Conservation (phyloP, 805 yeast genomes). For the Saccharomycopsis sp. region DNA sequence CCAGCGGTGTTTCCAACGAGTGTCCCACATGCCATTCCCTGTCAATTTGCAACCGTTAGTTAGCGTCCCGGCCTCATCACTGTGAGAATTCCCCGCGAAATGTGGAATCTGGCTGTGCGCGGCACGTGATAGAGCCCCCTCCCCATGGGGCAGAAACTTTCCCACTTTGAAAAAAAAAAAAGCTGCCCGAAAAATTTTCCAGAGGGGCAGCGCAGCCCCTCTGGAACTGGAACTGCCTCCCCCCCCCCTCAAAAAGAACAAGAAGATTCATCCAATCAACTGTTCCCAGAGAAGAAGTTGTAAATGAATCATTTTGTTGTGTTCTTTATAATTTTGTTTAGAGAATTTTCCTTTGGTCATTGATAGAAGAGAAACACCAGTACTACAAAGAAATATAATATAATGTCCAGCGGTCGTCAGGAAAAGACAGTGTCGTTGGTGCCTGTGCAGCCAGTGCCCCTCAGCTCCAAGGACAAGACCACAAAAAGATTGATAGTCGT, state of each 20-base stretch:
- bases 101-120: too few relatives aligned
- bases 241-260: neutral
- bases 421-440: constrained; percentile 67
- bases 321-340: constrained; percentile 19
- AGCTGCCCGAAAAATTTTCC: too few relatives aligned
- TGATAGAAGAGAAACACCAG: constrained; percentile 29
- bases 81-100: too few relatives aligned
- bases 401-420: constrained; percentile 31
- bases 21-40: too few relatives aligned
- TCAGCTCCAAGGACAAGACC: constrained; percentile 75
- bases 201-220: too few relatives aligned
- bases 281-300: neutral
- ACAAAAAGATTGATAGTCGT: constrained; percentile 88
- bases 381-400: neutral
- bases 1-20: too few relatives aligned
- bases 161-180: too few relatives aligned
- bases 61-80: too few relatives aligned
- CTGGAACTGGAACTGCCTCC: too few relatives aligned
- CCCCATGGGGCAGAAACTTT: too few relatives aligned
- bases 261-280: neutral
- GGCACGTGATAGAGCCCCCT: too few relatives aligned
- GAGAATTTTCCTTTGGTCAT: constrained; percentile 31
- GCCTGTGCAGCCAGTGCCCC: constrained; percentile 77
- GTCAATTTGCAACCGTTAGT: too few relatives aligned
- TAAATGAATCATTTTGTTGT: constrained; percentile 13